Percentiles rank a stretch among this genome's conserved stretches.
Evolutionary conservation across 1,284 basidiomycete genomes (phyloP).

Genomic region (Trametes pubescens): DNA sequence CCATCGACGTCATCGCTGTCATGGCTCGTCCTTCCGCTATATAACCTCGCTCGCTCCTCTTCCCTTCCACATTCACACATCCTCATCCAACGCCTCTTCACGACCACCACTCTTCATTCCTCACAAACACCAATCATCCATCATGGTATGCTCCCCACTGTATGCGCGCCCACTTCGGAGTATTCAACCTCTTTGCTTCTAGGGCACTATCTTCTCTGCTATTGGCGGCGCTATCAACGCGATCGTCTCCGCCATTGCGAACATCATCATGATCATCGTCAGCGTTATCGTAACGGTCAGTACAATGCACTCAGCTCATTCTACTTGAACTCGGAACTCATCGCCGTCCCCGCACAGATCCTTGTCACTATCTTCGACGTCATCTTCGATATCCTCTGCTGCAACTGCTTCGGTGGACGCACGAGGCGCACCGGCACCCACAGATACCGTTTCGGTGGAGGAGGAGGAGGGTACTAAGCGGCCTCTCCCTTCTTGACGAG

Average conservation of each 20-base stretch:
- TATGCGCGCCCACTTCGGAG: background rate
- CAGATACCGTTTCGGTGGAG: slow-evolving; percentile 35
- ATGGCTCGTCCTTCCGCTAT: slow-evolving; percentile 10
- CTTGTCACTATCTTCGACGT: slow-evolving; percentile 70
- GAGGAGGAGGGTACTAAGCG: slow-evolving; percentile 18
- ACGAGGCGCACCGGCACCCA: slow-evolving; percentile 45
- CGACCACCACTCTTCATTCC: slow-evolving; percentile 4
- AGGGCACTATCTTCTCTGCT: slow-evolving; percentile 71
- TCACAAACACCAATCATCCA: slow-evolving; percentile 13
- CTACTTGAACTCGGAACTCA: slow-evolving; percentile 1
- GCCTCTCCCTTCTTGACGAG: background rate
- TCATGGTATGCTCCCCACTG: slow-evolving; percentile 21
- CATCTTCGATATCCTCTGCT: slow-evolving; percentile 68
- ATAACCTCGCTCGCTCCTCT: slow-evolving; percentile 11
- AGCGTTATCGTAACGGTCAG: slow-evolving; percentile 62
- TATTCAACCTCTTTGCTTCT: background rate
- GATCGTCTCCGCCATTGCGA: slow-evolving; percentile 64
- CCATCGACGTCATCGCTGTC: slow-evolving; percentile 28
- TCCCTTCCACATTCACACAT: slow-evolving; percentile 3
- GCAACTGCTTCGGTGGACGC: slow-evolving; percentile 57
- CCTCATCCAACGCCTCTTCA: slow-evolving; percentile 18
- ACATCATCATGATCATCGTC: slow-evolving; percentile 65
- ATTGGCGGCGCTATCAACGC: slow-evolving; percentile 64
- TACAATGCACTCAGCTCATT: slow-evolving; percentile 20
- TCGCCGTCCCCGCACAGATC: slow-evolving; percentile 45